Evolutionary conservation across 1,284 basidiomycete genomes (phyloP), one percentile per base, ranked within the genome.

Genomic region (Pholiota adiposa): DNA sequence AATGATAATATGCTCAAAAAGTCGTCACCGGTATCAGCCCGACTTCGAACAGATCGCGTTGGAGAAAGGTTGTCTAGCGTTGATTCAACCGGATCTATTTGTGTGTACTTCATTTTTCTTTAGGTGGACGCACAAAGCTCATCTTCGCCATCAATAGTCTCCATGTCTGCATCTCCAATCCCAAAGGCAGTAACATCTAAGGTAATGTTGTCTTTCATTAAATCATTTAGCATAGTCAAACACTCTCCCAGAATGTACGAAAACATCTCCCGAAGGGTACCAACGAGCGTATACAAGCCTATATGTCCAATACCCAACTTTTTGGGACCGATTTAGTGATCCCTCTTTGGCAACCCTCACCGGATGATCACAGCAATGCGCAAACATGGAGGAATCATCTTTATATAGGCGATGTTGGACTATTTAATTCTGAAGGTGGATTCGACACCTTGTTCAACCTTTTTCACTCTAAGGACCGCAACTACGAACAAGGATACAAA

Each of bases 381-480:
- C 25, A 14, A 5, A 48, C 5, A 4, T 48, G 46, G 46, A 16
- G 25, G 16, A 6, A 16, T 4, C 7, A 43, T 4, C 3, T 55
- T 4, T 43, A n/a, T n/a, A 29, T 55, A 34, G 60, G 60, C 1
- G 60, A 62, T 14, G 56, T 62, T 0, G 60, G 60, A 16, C 25
- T 46, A 4, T 58, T 62, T 14, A 46, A 51, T 19, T 21, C 18
- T 0, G n/a, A 9, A 1, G 60, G 60, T 4, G 36, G 60, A 8
- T 62, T 62, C 14, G 49, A 58, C 19, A 44, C 57, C 1, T 23
- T 58, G 2, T 62, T 62, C 53, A 62, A 58, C 25, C 33, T 62
- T 25, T 59, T 55, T 18, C 4, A 58, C 4, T 44, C 53, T 1
- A 40, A 48, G 16, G 52, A 52, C 8, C 23, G 19, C n/a, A 62